Conservation (phyloP, 1,139 yeast species). For the Saccharomycopsis hybrid region DNA sequence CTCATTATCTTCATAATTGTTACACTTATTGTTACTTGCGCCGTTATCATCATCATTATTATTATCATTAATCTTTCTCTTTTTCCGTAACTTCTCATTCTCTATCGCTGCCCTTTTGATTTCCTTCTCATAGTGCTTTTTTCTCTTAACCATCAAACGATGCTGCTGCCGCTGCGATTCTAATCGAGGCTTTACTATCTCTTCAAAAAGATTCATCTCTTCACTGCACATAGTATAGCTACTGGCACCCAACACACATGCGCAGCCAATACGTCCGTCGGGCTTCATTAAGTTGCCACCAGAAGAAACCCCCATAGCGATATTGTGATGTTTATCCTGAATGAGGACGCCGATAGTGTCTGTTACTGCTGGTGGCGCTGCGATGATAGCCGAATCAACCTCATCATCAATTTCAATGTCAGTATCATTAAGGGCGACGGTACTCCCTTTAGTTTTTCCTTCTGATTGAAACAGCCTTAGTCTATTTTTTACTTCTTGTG, state of each 20-base stretch:
- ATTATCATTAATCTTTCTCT: neutral
- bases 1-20: no score
- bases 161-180: no score
- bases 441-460: no score
- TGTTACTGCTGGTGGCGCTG: no score
- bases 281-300: slow-evolving; percentile 20
- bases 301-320: slow-evolving; percentile 13
- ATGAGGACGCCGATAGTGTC: slow-evolving; percentile 19
- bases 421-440: no score
- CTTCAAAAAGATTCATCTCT: slow-evolving; percentile 4
- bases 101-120: neutral
- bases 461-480: no score
- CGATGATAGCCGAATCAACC: no score
- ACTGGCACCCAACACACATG: slow-evolving; percentile 16
- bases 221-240: slow-evolving; percentile 6
- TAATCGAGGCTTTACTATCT: neutral
- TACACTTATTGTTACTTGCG: no score
- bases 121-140: neutral
- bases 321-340: neutral
- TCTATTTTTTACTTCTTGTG: no score
- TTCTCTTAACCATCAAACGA: no score
- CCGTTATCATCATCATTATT: no score
- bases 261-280: slow-evolving; percentile 19
- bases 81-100: neutral
- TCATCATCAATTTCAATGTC: no score